A percentile compares a stretch with the other conserved stretches of the same genome.
These are phyloP conservation scores for Choanephora cucurbitarum DNA, from an alignment of 371 early-diverging fungal genomes.

Conservation along the genomic window DNA sequence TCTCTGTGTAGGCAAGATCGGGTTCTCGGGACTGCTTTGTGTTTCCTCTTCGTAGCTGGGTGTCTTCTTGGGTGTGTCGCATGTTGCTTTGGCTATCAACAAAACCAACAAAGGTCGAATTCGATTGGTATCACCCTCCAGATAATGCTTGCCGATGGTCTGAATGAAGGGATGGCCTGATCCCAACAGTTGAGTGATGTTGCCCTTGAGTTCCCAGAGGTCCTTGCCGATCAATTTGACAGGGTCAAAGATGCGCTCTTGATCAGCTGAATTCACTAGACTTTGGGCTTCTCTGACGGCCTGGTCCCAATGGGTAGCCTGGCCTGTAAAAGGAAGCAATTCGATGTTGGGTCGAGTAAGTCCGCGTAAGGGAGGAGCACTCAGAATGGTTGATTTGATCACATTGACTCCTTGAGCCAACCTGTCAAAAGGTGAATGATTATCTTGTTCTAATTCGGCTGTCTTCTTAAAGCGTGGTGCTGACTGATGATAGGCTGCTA, in stretches of 20 bases:
- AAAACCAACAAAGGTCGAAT: conserved; percentile 92
- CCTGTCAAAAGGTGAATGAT: conserved; percentile 33
- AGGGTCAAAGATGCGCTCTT: conserved; percentile 55
- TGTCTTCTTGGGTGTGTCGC: conserved; percentile 28
- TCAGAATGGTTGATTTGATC: conserved; percentile 32
- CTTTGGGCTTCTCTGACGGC: conserved; percentile 56
- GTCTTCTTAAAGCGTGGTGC: conserved; percentile 63
- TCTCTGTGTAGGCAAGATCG: conserved; percentile 85
- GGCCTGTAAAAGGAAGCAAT: conserved; percentile 37
- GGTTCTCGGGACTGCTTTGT: conserved; percentile 48
- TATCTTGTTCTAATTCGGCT: conserved; percentile 10
- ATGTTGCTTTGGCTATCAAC: conserved; percentile 84
- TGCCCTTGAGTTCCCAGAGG: conserved; percentile 80
- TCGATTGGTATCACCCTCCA: conserved; percentile 86
- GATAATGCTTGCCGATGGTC: conserved; percentile 89
- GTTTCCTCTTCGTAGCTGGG: conserved; percentile 36
- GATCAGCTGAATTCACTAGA: conserved; percentile 42
- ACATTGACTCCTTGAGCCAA: conserved; percentile 39
- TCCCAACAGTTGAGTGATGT: conserved; percentile 80
- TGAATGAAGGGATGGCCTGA: conserved; percentile 87
- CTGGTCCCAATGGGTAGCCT: conserved; percentile 51
- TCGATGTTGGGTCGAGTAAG: conserved; percentile 32
- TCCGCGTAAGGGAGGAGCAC: conserved; percentile 28
- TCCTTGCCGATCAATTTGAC: conserved; percentile 75
- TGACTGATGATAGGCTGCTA: conserved; percentile 58